Evolutionary conservation across 2,329 filamentous ascomycete species (phyloP).

Genomic region (Dendryphion nanum): DNA sequence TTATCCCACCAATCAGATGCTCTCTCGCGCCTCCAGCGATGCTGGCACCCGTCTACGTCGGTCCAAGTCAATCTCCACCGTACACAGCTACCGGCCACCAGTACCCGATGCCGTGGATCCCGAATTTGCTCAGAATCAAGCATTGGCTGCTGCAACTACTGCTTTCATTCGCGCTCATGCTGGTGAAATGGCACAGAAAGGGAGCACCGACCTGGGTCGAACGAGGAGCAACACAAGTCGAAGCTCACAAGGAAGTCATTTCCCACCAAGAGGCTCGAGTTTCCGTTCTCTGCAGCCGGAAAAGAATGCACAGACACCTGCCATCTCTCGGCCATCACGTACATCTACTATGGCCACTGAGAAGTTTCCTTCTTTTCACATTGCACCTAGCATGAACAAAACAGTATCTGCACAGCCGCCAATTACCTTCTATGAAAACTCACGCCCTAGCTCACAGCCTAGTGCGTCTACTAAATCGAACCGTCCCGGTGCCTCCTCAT

Average conservation of each 20-base stretch:
- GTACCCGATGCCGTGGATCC: conserved; percentile 22
- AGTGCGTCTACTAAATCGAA: too few relatives aligned
- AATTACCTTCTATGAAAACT: conserved; percentile 20
- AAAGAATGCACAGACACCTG: conserved; percentile 10
- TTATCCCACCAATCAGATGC: conserved; percentile 23
- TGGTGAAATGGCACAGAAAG: conserved; percentile 12
- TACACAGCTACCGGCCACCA: conserved; percentile 20
- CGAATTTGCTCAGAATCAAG: conserved; percentile 33
- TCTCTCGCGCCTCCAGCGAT: conserved; percentile 36
- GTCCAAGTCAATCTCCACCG: conserved; percentile 36
- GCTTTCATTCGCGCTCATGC: conserved; percentile 35
- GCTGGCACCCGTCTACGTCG: conserved; percentile 36
- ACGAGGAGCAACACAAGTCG: conserved; percentile 36
- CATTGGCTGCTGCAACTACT: conserved; percentile 36
- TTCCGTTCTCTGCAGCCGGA: conserved; percentile 21
- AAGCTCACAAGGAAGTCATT: conserved; percentile 38
- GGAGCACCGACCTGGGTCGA: conserved; percentile 20
- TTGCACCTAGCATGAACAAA: conserved; percentile 11
- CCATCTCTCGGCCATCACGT: conserved; percentile 11
- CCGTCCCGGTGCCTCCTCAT: conserved; percentile 23
- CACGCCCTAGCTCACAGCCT: conserved; percentile 24
- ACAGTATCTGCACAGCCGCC: conserved; percentile 21
- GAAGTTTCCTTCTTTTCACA: conserved; percentile 20
- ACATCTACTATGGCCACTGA: conserved; percentile 13
- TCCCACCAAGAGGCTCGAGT: conserved; percentile 33